Evolutionary conservation across 495 filamentous ascomycete species (phyloP).

Genomic region (Podospora didyma): DNA sequence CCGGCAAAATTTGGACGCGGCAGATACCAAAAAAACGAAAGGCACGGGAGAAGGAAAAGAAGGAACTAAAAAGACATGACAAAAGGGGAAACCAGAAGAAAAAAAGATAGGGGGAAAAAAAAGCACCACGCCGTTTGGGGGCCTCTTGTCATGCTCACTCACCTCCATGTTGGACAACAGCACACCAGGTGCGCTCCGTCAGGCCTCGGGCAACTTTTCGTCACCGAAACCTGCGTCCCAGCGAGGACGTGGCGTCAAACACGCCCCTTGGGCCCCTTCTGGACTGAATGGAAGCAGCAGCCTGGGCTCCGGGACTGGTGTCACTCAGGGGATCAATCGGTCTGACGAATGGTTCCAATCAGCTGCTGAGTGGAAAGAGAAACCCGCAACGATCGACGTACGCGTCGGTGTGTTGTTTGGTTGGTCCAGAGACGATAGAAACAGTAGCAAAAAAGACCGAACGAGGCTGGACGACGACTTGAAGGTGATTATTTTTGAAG

Average conservation of each 20-base stretch:
- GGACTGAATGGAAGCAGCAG: background rate
- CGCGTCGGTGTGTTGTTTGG: no score
- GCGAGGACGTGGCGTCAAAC: background rate
- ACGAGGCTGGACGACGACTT: no score
- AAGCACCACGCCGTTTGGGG: no score
- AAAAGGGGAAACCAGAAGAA: background rate
- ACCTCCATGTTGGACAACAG: constrained; percentile 13
- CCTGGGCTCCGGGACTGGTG: background rate
- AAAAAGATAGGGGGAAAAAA: background rate
- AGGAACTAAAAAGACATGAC: background rate
- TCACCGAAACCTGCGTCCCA: background rate
- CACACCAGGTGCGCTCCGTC: background rate
- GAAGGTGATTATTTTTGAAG: no score
- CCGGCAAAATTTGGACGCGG: background rate
- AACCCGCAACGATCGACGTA: no score
- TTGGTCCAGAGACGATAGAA: no score
- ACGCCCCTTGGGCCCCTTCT: background rate
- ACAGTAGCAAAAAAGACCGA: no score
- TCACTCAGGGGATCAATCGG: background rate
- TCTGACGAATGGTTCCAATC: background rate
- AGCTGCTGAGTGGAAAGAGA: background rate
- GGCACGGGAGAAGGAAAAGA: no score
- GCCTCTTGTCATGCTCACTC: background rate
- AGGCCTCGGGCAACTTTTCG: background rate
- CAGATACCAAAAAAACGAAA: no score